phyloP scores from a whole-genome alignment of 768 basidiomycete genomes.

The Lentinula raphanica region DNA sequence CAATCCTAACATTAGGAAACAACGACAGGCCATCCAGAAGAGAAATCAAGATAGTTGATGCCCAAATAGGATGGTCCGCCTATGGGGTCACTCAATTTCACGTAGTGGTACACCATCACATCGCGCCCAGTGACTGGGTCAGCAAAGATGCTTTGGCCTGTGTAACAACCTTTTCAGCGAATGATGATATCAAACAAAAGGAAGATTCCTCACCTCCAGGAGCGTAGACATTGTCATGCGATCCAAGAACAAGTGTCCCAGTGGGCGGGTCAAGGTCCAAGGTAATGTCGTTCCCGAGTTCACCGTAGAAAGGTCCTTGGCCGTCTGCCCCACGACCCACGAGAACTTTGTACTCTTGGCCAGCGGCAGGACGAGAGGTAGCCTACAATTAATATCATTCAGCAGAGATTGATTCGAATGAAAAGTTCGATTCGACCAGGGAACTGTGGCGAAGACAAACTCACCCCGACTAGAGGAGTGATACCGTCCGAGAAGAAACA shows the following conservation, averaged over 20 bases:
- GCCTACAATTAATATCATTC: background rate
- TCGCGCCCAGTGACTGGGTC: constrained; percentile 11
- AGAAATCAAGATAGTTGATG: constrained; percentile 25
- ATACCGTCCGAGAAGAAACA: constrained; percentile 14
- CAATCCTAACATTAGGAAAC: background rate
- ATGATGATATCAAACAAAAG: no score
- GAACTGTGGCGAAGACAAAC: background rate
- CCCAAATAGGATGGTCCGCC: constrained; percentile 13
- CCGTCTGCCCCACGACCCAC: constrained; percentile 1
- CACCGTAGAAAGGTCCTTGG: background rate
- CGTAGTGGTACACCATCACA: constrained; percentile 12
- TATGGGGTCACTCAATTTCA: background rate
- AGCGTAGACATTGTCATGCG: constrained; percentile 24
- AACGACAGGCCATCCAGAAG: constrained; percentile 25
- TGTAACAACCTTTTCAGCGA: background rate
- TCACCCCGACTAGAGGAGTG: constrained; percentile 16
- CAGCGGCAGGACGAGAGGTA: background rate
- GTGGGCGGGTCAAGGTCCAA: background rate
- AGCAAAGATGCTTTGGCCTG: constrained; percentile 11
- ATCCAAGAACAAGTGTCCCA: constrained; percentile 21
- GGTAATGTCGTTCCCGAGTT: constrained; percentile 4
- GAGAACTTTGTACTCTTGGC: constrained; percentile 4
- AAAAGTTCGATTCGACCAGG: background rate
- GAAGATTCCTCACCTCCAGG: constrained; percentile 15
- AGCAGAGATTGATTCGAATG: background rate